These are phyloP conservation scores for Diaporthe sp. DNA, from an alignment of 2,329 filamentous ascomycete genomes.

Conservation along the genomic window DNA sequence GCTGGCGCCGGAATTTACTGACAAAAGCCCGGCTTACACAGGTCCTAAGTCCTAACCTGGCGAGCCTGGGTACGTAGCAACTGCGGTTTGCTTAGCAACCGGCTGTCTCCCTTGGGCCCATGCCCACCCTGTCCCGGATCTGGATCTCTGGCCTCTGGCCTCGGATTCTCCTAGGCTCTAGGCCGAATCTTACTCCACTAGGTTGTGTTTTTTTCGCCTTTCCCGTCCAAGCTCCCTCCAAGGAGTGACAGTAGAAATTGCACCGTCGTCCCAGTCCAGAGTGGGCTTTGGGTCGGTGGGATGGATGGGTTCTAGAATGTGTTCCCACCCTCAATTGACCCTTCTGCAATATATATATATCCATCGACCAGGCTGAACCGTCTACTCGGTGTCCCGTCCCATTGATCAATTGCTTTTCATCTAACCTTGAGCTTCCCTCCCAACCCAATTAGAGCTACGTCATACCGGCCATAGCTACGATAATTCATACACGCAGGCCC, in stretches of 20 bases:
- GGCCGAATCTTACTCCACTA: slow-evolving; percentile 24
- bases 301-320: slow-evolving; percentile 10
- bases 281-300: background rate
- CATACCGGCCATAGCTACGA: slow-evolving; percentile 3
- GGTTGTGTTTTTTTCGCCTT: slow-evolving; percentile 15
- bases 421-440: slow-evolving; percentile 5
- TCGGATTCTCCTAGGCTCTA: slow-evolving; percentile 27
- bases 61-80: no score
- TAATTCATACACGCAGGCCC: background rate
- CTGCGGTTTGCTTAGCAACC: slow-evolving; percentile 23
- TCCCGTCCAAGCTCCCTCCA: slow-evolving; percentile 17
- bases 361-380: background rate
- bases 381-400: slow-evolving; percentile 8
- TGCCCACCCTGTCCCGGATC: background rate
- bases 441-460: background rate
- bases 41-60: no score
- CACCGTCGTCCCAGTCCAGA: background rate
- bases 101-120: background rate
- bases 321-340: slow-evolving; percentile 22
- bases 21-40: slow-evolving; percentile 27
- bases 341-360: background rate
- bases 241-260: slow-evolving; percentile 10
- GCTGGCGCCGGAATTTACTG: slow-evolving; percentile 12
- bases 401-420: slow-evolving; percentile 28
- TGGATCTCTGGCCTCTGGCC: slow-evolving; percentile 16